Base-by-base conservation (phyloP, 108 stramenopile genomes). In the Cyclotella distinguenda region DNA sequence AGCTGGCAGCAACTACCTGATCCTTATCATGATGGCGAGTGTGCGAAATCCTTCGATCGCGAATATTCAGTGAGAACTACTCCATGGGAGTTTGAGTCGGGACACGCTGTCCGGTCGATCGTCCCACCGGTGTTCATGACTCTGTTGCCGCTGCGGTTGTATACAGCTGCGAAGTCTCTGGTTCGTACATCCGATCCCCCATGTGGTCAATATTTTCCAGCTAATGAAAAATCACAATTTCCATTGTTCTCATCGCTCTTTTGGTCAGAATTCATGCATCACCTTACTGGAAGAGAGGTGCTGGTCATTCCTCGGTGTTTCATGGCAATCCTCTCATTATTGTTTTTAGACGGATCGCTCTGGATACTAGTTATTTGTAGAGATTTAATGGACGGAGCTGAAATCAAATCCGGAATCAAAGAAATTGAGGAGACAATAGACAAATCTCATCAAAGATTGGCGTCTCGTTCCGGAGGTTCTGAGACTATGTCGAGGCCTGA, bases 31-130 rank as follows among this genome's bases (percentile, higher is more conserved):
- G 6, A 21, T 1, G 15, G 16, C 1, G 42, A 34, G 2, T 42
- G 7, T 35, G 31, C n/a, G 9, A 49, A 46, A 19, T 18, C 31
- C 22, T 15, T 22, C 22, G n/a, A 55, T n/a, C 26, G 49, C 4
- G 47, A 74, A 28, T 74, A 54, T 39, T 9, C 58, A 5, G 64
- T 66, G 16, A 44, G 36, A 50, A 66, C 44, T 56, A 58, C 81
- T 40, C 83, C 87, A 25, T 91, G 90, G 90, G 90, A 91, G 51
- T 91, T 85, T 59, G 80, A 88, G 60, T 67, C 86, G 9, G 22
- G 60, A 5, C 66, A 91, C 82, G 90, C 87, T n/a, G 61, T 91
- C 31, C 73, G 90, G 64, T 89, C 86, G 18, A 70, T 91, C 38
- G 71, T 87, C 12, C 84, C 84, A 32, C 90, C 90, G 31, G 49